phyloP scores from a whole-genome alignment of 768 basidiomycete species.

The Ephemerocybe angulata region DNA sequence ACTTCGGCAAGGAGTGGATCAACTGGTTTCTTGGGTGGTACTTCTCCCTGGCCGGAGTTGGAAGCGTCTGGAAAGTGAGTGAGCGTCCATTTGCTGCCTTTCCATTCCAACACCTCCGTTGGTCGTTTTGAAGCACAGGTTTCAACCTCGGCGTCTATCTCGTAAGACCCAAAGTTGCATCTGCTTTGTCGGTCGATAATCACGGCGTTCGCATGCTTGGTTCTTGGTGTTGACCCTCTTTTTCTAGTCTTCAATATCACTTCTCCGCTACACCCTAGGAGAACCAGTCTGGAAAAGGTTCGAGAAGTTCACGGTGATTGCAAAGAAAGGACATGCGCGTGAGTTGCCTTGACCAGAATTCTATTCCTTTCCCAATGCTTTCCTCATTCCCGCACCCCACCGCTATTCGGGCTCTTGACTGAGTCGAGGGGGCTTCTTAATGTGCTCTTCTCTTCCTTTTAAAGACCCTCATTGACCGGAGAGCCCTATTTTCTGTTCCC shows the following conservation, averaged over 20 bases:
- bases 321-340: conserved; percentile 38
- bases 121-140: no score
- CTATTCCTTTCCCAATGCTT: neutral
- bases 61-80: conserved; percentile 67
- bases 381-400: neutral
- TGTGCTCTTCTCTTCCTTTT: neutral
- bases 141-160: no score
- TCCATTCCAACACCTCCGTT: no score
- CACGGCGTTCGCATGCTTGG: neutral
- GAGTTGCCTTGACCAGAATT: conserved; percentile 1
- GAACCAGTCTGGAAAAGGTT: conserved; percentile 54
- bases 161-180: neutral
- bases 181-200: neutral
- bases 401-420: neutral
- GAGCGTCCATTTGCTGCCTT: neutral
- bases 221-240: neutral
- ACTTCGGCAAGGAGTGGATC: conserved; percentile 76
- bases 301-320: conserved; percentile 38
- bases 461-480: neutral
- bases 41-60: conserved; percentile 61
- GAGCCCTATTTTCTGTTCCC: neutral
- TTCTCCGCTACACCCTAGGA: conserved; percentile 49
- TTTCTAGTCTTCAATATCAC: conserved; percentile 46
- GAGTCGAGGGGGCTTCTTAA: neutral
- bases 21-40: conserved; percentile 79